These are phyloP conservation scores for Cunninghamia lanceolata DNA, from an alignment of 75 land plant genomes.

Conservation along the genomic window DNA sequence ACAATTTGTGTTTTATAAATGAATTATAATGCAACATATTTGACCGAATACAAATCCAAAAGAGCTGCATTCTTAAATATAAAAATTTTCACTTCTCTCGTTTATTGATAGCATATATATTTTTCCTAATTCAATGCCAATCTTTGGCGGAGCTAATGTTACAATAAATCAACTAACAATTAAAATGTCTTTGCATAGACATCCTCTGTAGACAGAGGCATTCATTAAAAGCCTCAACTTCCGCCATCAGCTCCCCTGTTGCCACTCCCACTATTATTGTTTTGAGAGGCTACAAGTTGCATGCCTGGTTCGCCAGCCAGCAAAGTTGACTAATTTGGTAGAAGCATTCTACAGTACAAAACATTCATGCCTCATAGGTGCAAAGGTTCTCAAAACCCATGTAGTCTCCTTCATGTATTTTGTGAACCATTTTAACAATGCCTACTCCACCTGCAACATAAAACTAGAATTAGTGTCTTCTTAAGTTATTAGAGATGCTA, in stretches of 20 bases:
- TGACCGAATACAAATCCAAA: neutral
- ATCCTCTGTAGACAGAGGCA: neutral
- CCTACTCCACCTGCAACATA: slow-evolving; percentile 49
- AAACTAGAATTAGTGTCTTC: neutral
- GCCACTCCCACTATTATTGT: neutral
- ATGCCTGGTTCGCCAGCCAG: neutral
- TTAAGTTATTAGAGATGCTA: neutral
- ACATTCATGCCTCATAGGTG: slow-evolving; percentile 3
- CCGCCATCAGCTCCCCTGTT: neutral
- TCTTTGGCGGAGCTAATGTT: neutral
- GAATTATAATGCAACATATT: neutral
- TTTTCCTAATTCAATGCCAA: neutral
- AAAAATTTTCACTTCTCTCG: neutral
- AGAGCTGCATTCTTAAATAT: neutral
- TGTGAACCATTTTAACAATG: slow-evolving; percentile 36
- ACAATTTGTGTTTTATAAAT: neutral
- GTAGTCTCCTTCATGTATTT: slow-evolving; percentile 34
- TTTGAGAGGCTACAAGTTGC: neutral
- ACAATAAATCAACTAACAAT: neutral
- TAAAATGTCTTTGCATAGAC: neutral
- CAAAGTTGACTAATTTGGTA: neutral
- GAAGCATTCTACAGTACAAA: neutral
- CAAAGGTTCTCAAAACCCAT: slow-evolving; percentile 65
- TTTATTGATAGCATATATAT: neutral
- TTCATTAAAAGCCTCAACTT: neutral